Evolutionary conservation across 1,284 basidiomycete genomes (phyloP), one percentile per base, ranked within the genome.

Genomic region (Trichosporon coremiiforme): DNA sequence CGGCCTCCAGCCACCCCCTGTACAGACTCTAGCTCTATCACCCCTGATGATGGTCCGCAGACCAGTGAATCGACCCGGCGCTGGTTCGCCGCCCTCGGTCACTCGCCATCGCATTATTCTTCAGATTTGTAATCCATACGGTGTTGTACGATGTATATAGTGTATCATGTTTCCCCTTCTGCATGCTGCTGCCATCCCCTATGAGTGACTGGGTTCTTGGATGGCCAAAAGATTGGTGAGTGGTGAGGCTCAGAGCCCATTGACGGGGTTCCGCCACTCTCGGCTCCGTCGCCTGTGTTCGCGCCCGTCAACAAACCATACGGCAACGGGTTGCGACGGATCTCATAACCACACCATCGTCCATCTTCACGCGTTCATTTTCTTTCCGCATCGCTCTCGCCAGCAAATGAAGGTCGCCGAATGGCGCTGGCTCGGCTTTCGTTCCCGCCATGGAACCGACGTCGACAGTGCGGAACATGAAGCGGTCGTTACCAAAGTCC

Each of bases 21-120:
- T 5, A 29, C 38, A 15, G 63, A 64, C 20, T 41, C 63, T 9
- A 38, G 38, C 36, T 64, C 36, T n/a, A 38, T 41, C 13, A 25
- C 63, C 12, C 36, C 63, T 41, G 63, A 64, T 22, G 63, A 45
- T 17, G 63, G 36, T 12, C 63, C 63, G 20, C 63, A 45, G 36
- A 45, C 38, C 9, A 64, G 63, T 10, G 63, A 64, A 15, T 38
- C 36, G 38, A 45, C 38, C 9, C 63, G 63, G 12, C 36, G 36
- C 36, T 64, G 63, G 63, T 45, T 38, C 20, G 63, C 36, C 10
- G 20, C n/a, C 15, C 63, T 64, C 4, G 63, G 36, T 4, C 33
- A 25, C 4, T 62, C 57, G 57, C 8, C 17, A 13, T 60, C 55
- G 25, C 15, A 62, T 0, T 12, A 8, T 1, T 62, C 57, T 6